A percentile compares a stretch with the other conserved stretches of the same genome.
These are phyloP conservation scores for Plasmodium ovale DNA, from an alignment of 169 alveolate species.

Conservation along the genomic window DNA sequence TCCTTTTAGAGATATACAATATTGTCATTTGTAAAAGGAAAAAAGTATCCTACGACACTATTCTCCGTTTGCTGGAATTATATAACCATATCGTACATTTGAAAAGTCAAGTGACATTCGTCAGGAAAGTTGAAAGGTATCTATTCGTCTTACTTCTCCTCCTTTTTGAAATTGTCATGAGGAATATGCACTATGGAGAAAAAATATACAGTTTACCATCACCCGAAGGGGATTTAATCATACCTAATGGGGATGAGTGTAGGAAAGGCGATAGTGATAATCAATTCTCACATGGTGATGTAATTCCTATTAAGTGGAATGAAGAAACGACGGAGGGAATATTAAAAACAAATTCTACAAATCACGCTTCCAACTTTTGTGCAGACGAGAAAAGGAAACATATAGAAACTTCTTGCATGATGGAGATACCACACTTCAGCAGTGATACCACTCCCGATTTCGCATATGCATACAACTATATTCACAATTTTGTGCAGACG, in stretches of 20 bases:
- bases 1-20: constrained; percentile 24
- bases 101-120: background rate
- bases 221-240: no score
- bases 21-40: background rate
- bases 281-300: no score
- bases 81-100: constrained; percentile 9
- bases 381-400: no score
- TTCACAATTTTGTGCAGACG: background rate
- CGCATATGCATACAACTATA: background rate
- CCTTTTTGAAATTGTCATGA: constrained; percentile 25
- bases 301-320: no score
- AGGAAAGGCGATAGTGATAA: no score
- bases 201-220: no score
- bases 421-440: no score
- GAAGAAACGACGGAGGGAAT: no score
- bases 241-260: no score
- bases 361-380: no score
- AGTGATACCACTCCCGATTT: background rate
- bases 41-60: constrained; percentile 9
- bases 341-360: no score
- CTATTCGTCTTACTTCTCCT: constrained; percentile 20
- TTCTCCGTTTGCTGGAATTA: constrained; percentile 18
- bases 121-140: constrained; percentile 17
- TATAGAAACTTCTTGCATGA: no score
- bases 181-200: constrained; percentile 3